These are phyloP conservation scores for Aspergillus chevalieri DNA, from an alignment of 2,329 filamentous ascomycete species.

Conservation along the genomic window DNA sequence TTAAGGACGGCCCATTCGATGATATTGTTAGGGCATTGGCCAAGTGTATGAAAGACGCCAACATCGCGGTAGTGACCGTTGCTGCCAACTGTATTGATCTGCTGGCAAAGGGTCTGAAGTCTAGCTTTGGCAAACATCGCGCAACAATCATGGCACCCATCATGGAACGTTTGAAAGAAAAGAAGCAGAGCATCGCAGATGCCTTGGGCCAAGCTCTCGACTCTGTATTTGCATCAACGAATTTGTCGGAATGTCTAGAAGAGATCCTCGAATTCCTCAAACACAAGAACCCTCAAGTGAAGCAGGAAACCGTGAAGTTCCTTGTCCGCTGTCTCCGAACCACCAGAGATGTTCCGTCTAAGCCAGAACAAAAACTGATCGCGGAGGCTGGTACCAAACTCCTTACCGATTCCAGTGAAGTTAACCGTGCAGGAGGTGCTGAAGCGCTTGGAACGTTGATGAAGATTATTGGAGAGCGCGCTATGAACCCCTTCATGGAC, in stretches of 20 bases:
- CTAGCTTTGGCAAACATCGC: constrained; percentile 73
- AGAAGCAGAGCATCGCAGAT: constrained; percentile 84
- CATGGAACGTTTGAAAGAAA: constrained; percentile 94
- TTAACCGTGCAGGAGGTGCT: constrained; percentile 77
- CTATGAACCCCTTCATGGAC: constrained; percentile 88
- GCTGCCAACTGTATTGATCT: constrained; percentile 90
- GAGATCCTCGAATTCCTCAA: constrained; percentile 78
- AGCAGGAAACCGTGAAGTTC: constrained; percentile 91
- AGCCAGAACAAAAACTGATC: constrained; percentile 74
- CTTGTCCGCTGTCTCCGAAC: constrained; percentile 80
- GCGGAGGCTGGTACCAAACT: constrained; percentile 88
- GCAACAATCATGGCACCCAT: constrained; percentile 77
- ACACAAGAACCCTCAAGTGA: constrained; percentile 97
- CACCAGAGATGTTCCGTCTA: constrained; percentile 75
- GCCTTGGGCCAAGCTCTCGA: constrained; percentile 82
- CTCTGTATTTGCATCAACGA: constrained; percentile 59
- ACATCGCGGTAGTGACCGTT: constrained; percentile 86
- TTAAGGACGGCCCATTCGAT: constrained; percentile 84
- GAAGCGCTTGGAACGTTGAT: constrained; percentile 90
- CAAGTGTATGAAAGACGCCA: constrained; percentile 98
- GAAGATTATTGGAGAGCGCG: constrained; percentile 96
- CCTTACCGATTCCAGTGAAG: constrained; percentile 80
- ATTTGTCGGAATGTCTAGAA: constrained; percentile 78
- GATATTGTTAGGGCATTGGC: constrained; percentile 79
- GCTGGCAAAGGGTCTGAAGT: constrained; percentile 77